Conservation (phyloP, 2,329 filamentous ascomycete species). For the Ceratocystis alfenasii region DNA sequence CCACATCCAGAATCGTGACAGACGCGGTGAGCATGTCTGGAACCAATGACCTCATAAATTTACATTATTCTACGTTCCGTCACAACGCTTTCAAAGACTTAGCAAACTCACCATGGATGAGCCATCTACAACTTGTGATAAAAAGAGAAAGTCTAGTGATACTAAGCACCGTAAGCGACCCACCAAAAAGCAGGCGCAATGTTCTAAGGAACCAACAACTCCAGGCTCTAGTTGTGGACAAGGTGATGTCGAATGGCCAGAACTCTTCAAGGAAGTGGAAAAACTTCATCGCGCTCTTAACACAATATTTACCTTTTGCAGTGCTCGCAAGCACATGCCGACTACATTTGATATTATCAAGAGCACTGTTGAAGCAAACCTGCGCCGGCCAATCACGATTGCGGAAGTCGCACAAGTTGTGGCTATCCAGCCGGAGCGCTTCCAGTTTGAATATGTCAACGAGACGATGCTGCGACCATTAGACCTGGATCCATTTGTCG, state of each 20-base stretch:
- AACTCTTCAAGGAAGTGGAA: constrained; percentile 57
- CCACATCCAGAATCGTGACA: not conserved
- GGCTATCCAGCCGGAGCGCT: constrained; percentile 60
- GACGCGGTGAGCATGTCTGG: not conserved
- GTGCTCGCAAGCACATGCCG: constrained; percentile 77
- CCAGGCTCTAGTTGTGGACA: not conserved
- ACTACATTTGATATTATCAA: constrained; percentile 88
- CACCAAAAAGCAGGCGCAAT: not conserved
- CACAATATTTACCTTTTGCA: constrained; percentile 88
- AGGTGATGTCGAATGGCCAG: constrained; percentile 49
- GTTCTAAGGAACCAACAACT: not conserved
- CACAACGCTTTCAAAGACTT: not conserved
- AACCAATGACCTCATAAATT: too few species aligned
- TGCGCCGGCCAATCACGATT: constrained; percentile 54
- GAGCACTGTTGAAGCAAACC: constrained; percentile 72
- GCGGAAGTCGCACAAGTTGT: constrained; percentile 77
- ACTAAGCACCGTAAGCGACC: not conserved
- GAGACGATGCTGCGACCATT: constrained; percentile 71
- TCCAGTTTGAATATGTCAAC: constrained; percentile 79
- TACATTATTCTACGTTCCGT: too few species aligned
- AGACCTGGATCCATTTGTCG: constrained; percentile 32
- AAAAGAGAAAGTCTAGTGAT: not conserved
- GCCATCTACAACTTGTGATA: not conserved
- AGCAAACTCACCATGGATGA: not conserved
- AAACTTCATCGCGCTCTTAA: constrained; percentile 77